phyloP scores from a whole-genome alignment of 2,329 filamentous ascomycete species.

The Exophiala alcalophila region DNA sequence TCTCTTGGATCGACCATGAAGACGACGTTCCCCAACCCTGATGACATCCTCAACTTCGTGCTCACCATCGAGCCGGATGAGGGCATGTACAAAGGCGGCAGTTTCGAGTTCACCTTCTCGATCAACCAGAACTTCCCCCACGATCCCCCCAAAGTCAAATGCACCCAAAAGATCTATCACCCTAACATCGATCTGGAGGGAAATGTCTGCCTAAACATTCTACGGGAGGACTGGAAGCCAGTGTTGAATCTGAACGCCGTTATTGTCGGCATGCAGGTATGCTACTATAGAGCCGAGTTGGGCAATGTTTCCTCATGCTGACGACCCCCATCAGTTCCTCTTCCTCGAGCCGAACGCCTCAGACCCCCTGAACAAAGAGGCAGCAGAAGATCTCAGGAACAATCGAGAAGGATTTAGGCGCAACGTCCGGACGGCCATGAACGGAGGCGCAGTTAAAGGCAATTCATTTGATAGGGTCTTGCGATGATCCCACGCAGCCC shows the following conservation, averaged over 20 bases:
- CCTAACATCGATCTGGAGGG: slow-evolving; percentile 97
- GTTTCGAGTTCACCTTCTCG: slow-evolving; percentile 84
- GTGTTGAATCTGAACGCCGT: slow-evolving; percentile 95
- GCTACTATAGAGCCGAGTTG: neutral
- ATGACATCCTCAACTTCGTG: slow-evolving; percentile 56
- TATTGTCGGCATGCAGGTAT: slow-evolving; percentile 84
- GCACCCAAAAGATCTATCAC: slow-evolving; percentile 97
- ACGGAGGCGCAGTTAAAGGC: slow-evolving; percentile 71
- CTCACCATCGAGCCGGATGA: slow-evolving; percentile 51
- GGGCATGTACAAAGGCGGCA: slow-evolving; percentile 80
- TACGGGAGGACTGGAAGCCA: slow-evolving; percentile 98
- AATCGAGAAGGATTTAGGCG: slow-evolving; percentile 88
- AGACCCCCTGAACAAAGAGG: slow-evolving; percentile 97
- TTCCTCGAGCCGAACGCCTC: slow-evolving; percentile 97
- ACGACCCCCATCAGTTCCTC: slow-evolving; percentile 63
- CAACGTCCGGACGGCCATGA: slow-evolving; percentile 82
- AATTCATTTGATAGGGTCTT: slow-evolving; percentile 71
- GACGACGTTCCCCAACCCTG: slow-evolving; percentile 55
- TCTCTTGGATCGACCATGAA: slow-evolving; percentile 56
- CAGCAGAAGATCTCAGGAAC: slow-evolving; percentile 81
- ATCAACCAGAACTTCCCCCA: slow-evolving; percentile 96
- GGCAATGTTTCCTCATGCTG: too few relatives aligned
- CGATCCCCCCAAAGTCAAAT: slow-evolving; percentile 95
- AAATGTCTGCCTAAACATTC: slow-evolving; percentile 95
- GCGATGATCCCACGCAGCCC: slow-evolving; percentile 18